Evolutionary conservation across 148 eudicot genomes (phyloP), one percentile per base, ranked within the genome.

Genomic region (Diospyros kaki): DNA sequence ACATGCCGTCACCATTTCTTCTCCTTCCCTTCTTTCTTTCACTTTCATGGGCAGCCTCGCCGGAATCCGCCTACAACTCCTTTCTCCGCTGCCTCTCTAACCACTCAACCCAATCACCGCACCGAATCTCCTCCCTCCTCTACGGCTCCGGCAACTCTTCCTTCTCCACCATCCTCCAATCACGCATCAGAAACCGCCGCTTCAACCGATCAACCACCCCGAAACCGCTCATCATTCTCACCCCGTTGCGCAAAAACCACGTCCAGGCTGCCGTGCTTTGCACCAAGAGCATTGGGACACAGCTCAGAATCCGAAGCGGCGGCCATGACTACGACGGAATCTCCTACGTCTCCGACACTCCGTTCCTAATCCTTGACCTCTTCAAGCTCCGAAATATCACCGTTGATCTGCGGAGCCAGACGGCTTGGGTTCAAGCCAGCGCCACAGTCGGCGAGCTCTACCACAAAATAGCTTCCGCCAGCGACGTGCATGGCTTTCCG

Each of bases 221-320:
- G 14, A 86, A 81, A 73, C 89, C 86, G 8, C 5, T 86, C 55
- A 76, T 73, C 40, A 86, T 86, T 56, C 48, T 86, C 9, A 69
- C 86, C 13, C 75, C 89, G n/a, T 51, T 66, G 40, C 75, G 81
- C 41, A 60, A 68, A 64, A 78, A 83, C 45, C 86, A 86, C 51
- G 81, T 83, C 73, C 83, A 81, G 78, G 79, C 83, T 6, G 69
- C 83, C 1, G 77, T 86, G 83, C 59, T 86, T 76, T 81, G 84
- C 44, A 40, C 84, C 58, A 67, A 58, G 11, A 17, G 6, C 52
- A 6, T n/a, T 1, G 45, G 62, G 1, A 48, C 72, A 1, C 70
- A 60, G 6, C 59, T 81, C 43, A 77, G 69, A 54, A 60, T 77
- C 44, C 74, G 84, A 4, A 77, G 81, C 55, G 80, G 80, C 5